Percentiles rank a stretch among this genome's conserved stretches.
Evolutionary conservation across 768 basidiomycete genomes (phyloP).

Genomic region (Termitomyces sp.): DNA sequence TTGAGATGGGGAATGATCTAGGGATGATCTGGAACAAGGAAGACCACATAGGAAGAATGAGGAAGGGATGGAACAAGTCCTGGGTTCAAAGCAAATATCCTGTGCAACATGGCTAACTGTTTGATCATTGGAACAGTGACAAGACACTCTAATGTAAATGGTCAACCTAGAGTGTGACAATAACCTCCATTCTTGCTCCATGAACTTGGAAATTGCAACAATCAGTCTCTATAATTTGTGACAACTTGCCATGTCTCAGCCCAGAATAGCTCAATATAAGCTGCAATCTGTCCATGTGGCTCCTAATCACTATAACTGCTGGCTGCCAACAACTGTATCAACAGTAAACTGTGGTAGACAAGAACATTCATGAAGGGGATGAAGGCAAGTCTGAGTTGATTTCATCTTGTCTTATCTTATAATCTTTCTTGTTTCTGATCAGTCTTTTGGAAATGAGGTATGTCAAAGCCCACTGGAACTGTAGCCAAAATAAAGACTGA

Average conservation of each 20-base stretch:
- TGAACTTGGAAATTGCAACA: no score
- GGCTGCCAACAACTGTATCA: not conserved
- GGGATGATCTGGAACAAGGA: no score
- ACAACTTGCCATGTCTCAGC: slow-evolving; percentile 8
- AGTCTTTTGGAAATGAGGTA: slow-evolving; percentile 24
- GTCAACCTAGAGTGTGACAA: no score
- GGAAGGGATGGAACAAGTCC: no score
- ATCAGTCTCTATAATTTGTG: not conserved
- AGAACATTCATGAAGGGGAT: slow-evolving; percentile 21
- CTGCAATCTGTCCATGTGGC: not conserved
- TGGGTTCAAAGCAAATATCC: no score
- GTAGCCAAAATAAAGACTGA: slow-evolving; percentile 19
- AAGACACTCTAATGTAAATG: no score
- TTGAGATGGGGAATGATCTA: no score
- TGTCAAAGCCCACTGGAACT: slow-evolving; percentile 14
- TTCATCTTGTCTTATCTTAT: no score
- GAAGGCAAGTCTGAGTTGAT: slow-evolving; percentile 12
- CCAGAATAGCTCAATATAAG: not conserved
- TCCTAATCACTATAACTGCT: not conserved
- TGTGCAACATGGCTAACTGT: no score
- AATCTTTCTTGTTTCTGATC: not conserved
- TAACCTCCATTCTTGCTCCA: no score
- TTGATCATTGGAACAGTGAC: no score
- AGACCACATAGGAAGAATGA: no score
- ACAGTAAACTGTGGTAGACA: slow-evolving; percentile 17